Conservation (phyloP, 176 grass and related monocot genomes). For the Paspalum notatum region DNA sequence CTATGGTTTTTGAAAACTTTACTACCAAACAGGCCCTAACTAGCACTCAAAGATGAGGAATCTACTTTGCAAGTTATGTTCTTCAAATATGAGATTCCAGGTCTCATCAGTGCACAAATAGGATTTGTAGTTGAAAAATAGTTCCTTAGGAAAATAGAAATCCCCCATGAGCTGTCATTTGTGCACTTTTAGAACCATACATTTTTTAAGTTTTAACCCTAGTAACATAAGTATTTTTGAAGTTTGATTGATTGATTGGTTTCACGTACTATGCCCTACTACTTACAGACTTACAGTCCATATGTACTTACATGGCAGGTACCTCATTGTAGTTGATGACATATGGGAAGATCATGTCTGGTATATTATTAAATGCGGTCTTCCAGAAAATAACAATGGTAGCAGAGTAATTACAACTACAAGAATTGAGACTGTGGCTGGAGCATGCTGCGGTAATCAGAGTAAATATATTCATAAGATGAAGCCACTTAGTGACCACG, state of each 20-base stretch:
- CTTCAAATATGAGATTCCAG: no score
- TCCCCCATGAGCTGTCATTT: not conserved
- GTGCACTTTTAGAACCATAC: not conserved
- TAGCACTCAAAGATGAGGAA: no score
- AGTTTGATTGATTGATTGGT: no score
- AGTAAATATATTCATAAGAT: not conserved
- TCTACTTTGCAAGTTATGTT: no score
- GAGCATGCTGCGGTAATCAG: not conserved
- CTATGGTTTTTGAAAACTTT: no score
- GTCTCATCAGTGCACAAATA: no score
- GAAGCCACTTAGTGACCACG: not conserved
- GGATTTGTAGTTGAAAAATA: not conserved
- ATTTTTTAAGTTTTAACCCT: no score
- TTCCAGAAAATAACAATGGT: not conserved
- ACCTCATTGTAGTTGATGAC: conserved; percentile 22
- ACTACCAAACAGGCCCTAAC: no score
- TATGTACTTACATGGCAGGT: not conserved
- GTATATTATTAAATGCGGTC: conserved; percentile 13
- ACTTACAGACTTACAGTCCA: not conserved
- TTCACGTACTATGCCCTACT: not conserved
- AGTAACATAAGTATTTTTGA: no score
- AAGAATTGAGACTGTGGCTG: not conserved
- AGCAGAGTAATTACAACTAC: conserved; percentile 26
- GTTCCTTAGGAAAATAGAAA: not conserved
- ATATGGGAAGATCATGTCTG: not conserved